These are phyloP conservation scores for Malbranchea zuffiana DNA, from an alignment of 2,329 filamentous ascomycete genomes.

Conservation along the genomic window DNA sequence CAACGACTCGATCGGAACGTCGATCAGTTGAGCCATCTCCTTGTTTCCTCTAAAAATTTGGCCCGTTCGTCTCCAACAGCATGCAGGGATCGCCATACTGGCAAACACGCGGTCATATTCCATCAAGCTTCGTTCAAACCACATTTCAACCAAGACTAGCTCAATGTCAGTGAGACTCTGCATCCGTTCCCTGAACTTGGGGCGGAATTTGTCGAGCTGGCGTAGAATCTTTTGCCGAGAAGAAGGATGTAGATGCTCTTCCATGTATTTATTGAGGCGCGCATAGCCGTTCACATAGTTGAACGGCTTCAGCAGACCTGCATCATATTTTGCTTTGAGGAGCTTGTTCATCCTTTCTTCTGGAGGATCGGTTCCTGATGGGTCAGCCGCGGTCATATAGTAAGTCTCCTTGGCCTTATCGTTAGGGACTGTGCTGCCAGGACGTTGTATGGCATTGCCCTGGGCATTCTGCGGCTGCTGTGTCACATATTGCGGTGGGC, in stretches of 20 bases:
- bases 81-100: constrained; percentile 96
- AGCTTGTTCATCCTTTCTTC: constrained; percentile 94
- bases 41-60: constrained; percentile 97
- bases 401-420: constrained; percentile 70
- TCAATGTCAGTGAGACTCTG: constrained; percentile 88
- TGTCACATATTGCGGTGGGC: constrained; percentile 15
- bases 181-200: constrained; percentile 91
- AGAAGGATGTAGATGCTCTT: constrained; percentile 67
- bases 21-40: constrained; percentile 94
- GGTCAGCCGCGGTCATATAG: constrained; percentile 93
- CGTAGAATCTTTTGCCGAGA: constrained; percentile 86
- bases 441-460: constrained; percentile 49
- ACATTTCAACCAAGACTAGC: constrained; percentile 93
- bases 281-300: constrained; percentile 98
- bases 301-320: constrained; percentile 87
- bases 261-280: constrained; percentile 80
- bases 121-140: constrained; percentile 94
- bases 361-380: constrained; percentile 71
- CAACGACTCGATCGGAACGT: constrained; percentile 79
- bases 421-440: constrained; percentile 50
- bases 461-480: constrained; percentile 25
- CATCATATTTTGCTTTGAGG: constrained; percentile 89
- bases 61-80: constrained; percentile 90
- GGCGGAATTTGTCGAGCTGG: constrained; percentile 83
- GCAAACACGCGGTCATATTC: constrained; percentile 98